These are phyloP conservation scores for Leptographium radiaticola DNA, from an alignment of 2,329 filamentous ascomycete species.

Conservation along the genomic window DNA sequence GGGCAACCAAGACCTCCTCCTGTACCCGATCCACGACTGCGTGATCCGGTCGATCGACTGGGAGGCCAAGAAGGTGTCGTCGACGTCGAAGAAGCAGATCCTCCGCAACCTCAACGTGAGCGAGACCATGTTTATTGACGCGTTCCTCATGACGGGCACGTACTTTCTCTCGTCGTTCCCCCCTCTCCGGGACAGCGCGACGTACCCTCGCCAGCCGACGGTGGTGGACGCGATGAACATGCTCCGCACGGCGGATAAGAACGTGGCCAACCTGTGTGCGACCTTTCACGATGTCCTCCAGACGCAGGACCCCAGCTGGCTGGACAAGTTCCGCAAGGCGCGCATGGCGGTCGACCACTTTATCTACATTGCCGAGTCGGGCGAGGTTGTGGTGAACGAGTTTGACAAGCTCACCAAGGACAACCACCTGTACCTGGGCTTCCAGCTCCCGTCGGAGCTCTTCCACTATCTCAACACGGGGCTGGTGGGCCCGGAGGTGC, in stretches of 20 bases:
- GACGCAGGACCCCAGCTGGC: constrained; percentile 58
- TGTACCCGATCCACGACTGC: constrained; percentile 71
- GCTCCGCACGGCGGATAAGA: constrained; percentile 55
- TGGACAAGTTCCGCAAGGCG: constrained; percentile 76
- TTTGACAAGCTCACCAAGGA: constrained; percentile 64
- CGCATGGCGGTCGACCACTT: constrained; percentile 80
- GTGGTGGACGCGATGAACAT: constrained; percentile 69
- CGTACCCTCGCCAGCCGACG: constrained; percentile 43
- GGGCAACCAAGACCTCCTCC: constrained; percentile 71
- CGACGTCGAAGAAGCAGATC: constrained; percentile 53
- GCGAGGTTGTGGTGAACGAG: constrained; percentile 63
- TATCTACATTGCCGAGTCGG: constrained; percentile 65
- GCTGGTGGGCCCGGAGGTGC: constrained; percentile 62
- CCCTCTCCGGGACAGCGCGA: constrained; percentile 48
- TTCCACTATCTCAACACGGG: constrained; percentile 82
- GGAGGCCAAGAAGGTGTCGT: constrained; percentile 49
- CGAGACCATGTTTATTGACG: constrained; percentile 69
- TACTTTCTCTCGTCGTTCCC: constrained; percentile 71
- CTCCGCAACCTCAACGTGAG: constrained; percentile 53
- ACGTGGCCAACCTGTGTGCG: constrained; percentile 60
- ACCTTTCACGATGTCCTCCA: constrained; percentile 70
- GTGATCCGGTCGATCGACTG: constrained; percentile 58
- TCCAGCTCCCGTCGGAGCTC: constrained; percentile 77
- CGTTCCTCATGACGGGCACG: constrained; percentile 70
- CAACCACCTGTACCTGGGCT: constrained; percentile 80